phyloP scores from a whole-genome alignment of 2,329 filamentous ascomycete genomes.

The Cladorrhinum sp. region DNA sequence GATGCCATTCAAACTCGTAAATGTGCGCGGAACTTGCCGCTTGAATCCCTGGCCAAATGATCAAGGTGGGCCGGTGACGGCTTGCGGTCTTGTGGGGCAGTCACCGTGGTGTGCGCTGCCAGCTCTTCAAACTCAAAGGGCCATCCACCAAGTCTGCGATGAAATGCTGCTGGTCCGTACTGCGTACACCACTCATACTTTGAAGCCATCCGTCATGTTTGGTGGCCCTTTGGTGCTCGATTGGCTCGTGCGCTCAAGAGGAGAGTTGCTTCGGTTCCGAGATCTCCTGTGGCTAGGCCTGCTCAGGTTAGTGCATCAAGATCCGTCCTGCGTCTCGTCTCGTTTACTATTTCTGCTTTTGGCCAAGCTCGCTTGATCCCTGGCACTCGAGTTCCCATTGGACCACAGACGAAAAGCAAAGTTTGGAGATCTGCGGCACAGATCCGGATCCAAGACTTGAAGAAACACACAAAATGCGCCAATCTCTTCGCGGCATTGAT shows the following conservation, averaged over 20 bases:
- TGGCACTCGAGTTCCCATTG: background rate
- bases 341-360: constrained; percentile 22
- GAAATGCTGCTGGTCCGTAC: too few species aligned
- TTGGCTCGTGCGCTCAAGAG: background rate
- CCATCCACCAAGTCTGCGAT: too few species aligned
- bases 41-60: background rate
- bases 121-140: too few species aligned
- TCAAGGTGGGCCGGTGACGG: background rate
- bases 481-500: background rate
- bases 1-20: background rate
- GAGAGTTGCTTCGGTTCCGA: background rate
- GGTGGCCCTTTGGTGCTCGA: background rate
- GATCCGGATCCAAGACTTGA: background rate
- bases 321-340: constrained; percentile 5
- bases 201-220: too few species aligned
- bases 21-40: constrained; percentile 2
- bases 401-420: background rate
- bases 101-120: too few species aligned
- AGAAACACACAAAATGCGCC: background rate
- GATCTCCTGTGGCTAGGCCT: background rate
- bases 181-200: too few species aligned
- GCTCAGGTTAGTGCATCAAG: background rate
- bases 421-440: constrained; percentile 11
- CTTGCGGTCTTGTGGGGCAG: too few species aligned
- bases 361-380: constrained; percentile 9